Evolutionary conservation across 331 rosid genomes (phyloP).

Genomic region (Spiraea crenata): DNA sequence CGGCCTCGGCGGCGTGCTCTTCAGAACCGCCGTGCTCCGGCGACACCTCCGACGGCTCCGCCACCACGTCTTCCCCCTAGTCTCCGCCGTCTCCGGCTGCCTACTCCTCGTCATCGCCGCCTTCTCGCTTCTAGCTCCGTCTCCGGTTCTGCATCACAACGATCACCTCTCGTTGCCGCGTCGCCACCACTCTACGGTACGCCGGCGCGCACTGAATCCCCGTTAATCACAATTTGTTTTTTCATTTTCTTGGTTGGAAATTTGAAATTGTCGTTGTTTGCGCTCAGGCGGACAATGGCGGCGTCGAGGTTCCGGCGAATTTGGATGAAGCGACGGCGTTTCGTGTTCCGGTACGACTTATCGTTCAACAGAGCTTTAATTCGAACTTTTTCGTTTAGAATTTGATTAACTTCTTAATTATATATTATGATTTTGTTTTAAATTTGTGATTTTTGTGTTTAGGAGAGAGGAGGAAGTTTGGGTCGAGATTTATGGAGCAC

Average conservation of each 20-base stretch:
- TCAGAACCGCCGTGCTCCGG: slow-evolving; percentile 30
- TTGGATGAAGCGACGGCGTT: slow-evolving; percentile 24
- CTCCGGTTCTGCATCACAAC: slow-evolving; percentile 33
- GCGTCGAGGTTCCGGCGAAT: slow-evolving; percentile 16
- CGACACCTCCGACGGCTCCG: slow-evolving; percentile 41
- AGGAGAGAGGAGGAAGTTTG: slow-evolving; percentile 48
- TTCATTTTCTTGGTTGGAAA: neutral
- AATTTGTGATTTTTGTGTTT: neutral
- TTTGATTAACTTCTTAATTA: slow-evolving; percentile 2
- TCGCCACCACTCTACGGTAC: slow-evolving; percentile 23
- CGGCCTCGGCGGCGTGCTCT: slow-evolving; percentile 10
- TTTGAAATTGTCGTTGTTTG: neutral
- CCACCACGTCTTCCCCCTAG: slow-evolving; percentile 41
- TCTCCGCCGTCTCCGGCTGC: slow-evolving; percentile 49
- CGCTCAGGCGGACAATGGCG: slow-evolving; percentile 32
- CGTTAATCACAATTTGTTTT: neutral
- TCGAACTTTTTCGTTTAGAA: neutral
- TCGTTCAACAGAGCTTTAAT: neutral
- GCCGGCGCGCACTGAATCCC: neutral
- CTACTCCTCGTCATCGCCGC: slow-evolving; percentile 49
- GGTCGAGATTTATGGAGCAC: slow-evolving; percentile 67
- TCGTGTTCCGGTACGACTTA: slow-evolving; percentile 43
- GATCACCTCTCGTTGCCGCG: slow-evolving; percentile 27
- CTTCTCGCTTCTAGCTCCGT: slow-evolving; percentile 41
- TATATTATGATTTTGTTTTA: neutral